Conservation (phyloP, 1,284 basidiomycete species). For the Pseudozyma sp. region DNA sequence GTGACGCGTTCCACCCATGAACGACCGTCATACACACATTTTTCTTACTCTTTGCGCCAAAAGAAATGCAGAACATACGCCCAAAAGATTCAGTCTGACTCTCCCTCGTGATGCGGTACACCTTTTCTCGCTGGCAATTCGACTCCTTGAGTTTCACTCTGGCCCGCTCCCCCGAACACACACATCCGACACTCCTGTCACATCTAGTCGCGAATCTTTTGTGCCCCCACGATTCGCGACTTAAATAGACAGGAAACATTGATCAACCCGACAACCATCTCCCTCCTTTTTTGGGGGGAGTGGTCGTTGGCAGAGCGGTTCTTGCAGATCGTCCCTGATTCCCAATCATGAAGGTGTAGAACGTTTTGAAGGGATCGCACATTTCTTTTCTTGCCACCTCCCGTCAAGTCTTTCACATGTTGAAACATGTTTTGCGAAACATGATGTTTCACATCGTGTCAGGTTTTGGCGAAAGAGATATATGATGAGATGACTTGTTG, state of each 20-base stretch:
- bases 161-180: too few relatives aligned
- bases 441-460: too few relatives aligned
- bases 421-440: too few relatives aligned
- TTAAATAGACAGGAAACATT: conserved; percentile 61
- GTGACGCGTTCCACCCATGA: conserved; percentile 15
- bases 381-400: conserved; percentile 6
- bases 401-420: not conserved
- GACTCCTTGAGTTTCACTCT: too few relatives aligned
- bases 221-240: conserved; percentile 41
- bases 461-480: too few relatives aligned
- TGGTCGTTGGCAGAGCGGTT: conserved; percentile 12
- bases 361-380: conserved; percentile 63
- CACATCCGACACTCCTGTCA: too few relatives aligned
- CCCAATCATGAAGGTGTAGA: conserved; percentile 22
- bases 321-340: conserved; percentile 60
- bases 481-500: too few relatives aligned
- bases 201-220: conserved; percentile 45
- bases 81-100: not conserved
- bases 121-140: too few relatives aligned
- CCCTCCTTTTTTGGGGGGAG: not conserved
- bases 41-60: conserved; percentile 25
- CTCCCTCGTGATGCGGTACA: too few relatives aligned
- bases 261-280: not conserved
- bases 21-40: conserved; percentile 18
- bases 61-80: conserved; percentile 51